Evolutionary conservation across 2,329 filamentous ascomycete species (phyloP).

Genomic region (Lasiodiplodia gonubiensis): DNA sequence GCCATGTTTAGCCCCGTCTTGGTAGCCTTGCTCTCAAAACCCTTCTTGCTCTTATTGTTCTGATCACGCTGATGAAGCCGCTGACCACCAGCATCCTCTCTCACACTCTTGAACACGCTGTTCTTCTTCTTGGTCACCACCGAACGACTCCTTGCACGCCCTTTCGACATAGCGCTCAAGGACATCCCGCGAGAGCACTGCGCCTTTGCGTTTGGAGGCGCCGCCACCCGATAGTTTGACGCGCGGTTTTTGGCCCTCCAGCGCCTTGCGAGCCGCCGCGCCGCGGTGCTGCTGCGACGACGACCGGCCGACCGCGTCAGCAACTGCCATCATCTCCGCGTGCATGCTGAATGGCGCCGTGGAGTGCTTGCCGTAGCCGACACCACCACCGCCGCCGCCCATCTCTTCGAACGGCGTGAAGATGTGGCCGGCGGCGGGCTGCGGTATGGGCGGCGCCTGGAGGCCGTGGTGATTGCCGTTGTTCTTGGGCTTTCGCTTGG

Average conservation of each 20-base stretch:
- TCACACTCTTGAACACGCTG: not conserved
- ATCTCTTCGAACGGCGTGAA: constrained; percentile 48
- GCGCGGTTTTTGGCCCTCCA: constrained; percentile 57
- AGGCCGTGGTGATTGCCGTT: constrained; percentile 23
- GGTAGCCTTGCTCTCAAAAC: not conserved
- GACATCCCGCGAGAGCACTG: not conserved
- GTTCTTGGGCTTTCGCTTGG: constrained; percentile 46
- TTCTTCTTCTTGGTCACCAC: not conserved
- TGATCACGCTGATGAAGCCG: not conserved
- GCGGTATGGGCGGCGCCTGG: not conserved
- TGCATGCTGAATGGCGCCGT: constrained; percentile 59
- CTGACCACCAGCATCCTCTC: not conserved
- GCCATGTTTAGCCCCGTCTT: constrained; percentile 3
- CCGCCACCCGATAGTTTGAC: constrained; percentile 55
- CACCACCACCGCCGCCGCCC: constrained; percentile 34
- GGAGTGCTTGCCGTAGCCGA: constrained; percentile 46
- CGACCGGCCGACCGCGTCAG: constrained; percentile 50
- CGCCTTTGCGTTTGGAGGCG: constrained; percentile 47
- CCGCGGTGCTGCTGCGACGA: constrained; percentile 42
- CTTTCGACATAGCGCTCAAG: not conserved
- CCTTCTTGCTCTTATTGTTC: not conserved
- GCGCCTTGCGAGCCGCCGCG: constrained; percentile 49
- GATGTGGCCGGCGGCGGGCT: constrained; percentile 33
- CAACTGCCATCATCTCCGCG: constrained; percentile 63
- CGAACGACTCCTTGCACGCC: not conserved